Conservation (phyloP, 208 protist genomes). For the Leishmania major region DNA sequence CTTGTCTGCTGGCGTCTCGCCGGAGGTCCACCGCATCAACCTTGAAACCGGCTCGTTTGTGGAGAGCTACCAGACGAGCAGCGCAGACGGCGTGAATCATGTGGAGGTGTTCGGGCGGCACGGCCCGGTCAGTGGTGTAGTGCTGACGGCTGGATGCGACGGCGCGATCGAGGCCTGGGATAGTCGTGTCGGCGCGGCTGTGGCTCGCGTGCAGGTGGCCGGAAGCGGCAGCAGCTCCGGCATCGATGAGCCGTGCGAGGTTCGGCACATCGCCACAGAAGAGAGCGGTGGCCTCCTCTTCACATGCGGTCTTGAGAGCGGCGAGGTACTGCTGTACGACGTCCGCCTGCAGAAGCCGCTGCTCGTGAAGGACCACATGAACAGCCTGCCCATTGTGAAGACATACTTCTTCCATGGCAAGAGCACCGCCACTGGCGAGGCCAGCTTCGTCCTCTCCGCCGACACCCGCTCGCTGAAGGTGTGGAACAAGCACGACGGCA, state of each 20-base stretch:
- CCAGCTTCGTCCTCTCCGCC: constrained; percentile 74
- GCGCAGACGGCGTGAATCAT: constrained; percentile 57
- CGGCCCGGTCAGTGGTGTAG: constrained; percentile 64
- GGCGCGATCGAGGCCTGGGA: constrained; percentile 87
- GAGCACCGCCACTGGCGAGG: constrained; percentile 77
- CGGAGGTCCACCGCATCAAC: constrained; percentile 84
- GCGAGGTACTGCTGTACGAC: constrained; percentile 89
- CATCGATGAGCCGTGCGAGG: constrained; percentile 39
- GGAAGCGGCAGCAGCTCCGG: constrained; percentile 40
- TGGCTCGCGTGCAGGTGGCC: constrained; percentile 55
- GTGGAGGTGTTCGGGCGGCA: constrained; percentile 66
- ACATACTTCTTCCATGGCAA: constrained; percentile 91
- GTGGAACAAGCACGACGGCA: constrained; percentile 91
- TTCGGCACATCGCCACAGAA: constrained; percentile 75
- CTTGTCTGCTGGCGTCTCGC: constrained; percentile 71
- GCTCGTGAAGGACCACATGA: constrained; percentile 96
- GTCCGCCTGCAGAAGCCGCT: constrained; percentile 84
- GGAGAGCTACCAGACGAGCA: constrained; percentile 80
- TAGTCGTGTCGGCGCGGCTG: constrained; percentile 48
- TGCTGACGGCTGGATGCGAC: constrained; percentile 71
- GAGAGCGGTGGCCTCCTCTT: constrained; percentile 79
- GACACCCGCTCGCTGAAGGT: constrained; percentile 94
- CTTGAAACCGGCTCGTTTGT: constrained; percentile 83
- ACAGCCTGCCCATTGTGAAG: constrained; percentile 93
- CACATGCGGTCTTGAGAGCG: constrained; percentile 75